A percentile compares a stretch with the other conserved stretches of the same genome.
These are phyloP conservation scores for Fusarium napiforme DNA, from an alignment of 2,329 filamentous ascomycete genomes.

Conservation along the genomic window DNA sequence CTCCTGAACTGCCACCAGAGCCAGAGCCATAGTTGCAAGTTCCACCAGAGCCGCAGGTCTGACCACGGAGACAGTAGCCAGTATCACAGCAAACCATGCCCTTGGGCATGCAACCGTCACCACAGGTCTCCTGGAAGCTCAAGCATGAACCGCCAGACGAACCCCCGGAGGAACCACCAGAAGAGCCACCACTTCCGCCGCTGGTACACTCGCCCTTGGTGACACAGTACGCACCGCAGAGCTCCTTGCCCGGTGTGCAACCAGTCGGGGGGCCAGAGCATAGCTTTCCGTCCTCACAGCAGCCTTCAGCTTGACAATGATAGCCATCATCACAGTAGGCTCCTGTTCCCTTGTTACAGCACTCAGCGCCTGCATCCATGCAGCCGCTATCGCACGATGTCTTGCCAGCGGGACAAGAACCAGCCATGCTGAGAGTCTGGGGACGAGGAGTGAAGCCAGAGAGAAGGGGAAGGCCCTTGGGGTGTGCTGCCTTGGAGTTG, in stretches of 20 bases:
- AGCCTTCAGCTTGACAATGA: conserved; percentile 47
- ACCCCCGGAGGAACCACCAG: conserved; percentile 34
- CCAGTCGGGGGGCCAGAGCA: conserved; percentile 46
- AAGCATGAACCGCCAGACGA: conserved; percentile 29
- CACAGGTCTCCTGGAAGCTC: conserved; percentile 37
- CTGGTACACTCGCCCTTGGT: conserved; percentile 36
- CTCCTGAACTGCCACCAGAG: conserved; percentile 22
- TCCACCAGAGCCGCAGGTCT: conserved; percentile 40
- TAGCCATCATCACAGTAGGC: conserved; percentile 48
- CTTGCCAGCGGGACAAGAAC: conserved; percentile 37
- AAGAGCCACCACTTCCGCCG: conserved; percentile 26
- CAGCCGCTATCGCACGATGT: conserved; percentile 47
- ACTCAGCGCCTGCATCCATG: conserved; percentile 45
- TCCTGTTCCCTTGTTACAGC: conserved; percentile 46
- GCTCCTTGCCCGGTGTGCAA: conserved; percentile 40
- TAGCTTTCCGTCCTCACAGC: conserved; percentile 47
- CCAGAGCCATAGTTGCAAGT: conserved; percentile 22
- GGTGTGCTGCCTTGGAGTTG: conserved; percentile 10
- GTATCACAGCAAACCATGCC: conserved; percentile 44
- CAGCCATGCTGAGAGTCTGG: conserved; percentile 30
- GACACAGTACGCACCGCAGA: conserved; percentile 48
- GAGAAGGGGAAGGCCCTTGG: conserved; percentile 35
- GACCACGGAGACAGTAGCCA: conserved; percentile 47
- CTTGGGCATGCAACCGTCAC: conserved; percentile 44
- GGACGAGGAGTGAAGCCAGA: conserved; percentile 34